phyloP scores from a whole-genome alignment of 2,329 filamentous ascomycete genomes.

The Aureobasidium sp. region DNA sequence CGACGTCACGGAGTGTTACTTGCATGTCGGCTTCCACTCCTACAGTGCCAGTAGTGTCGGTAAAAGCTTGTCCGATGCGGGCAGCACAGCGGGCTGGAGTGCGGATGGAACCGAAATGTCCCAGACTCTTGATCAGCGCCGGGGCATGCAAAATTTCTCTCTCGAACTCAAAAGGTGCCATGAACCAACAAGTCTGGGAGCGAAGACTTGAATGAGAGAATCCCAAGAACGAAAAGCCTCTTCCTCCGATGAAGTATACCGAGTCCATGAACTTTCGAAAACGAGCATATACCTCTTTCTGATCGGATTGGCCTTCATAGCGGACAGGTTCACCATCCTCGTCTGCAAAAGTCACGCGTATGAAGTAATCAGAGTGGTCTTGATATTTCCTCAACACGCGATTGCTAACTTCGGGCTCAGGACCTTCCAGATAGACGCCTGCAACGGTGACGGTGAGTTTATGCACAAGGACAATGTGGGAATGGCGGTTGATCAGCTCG shows the following conservation, averaged over 20 bases:
- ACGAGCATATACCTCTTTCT: constrained; percentile 44
- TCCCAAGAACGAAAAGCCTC: constrained; percentile 58
- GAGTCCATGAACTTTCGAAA: constrained; percentile 52
- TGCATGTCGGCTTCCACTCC: constrained; percentile 32
- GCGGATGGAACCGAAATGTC: constrained; percentile 43
- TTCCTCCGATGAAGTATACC: constrained; percentile 56
- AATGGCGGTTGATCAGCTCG: constrained; percentile 24
- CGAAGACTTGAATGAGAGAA: constrained; percentile 74
- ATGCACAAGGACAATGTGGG: constrained; percentile 28
- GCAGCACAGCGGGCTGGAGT: constrained; percentile 52
- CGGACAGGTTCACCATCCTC: constrained; percentile 60
- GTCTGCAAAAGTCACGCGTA: constrained; percentile 65
- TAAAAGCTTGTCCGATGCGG: constrained; percentile 58
- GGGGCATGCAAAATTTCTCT: constrained; percentile 27
- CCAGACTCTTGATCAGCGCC: constrained; percentile 37
- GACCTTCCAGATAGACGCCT: constrained; percentile 35
- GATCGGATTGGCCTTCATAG: constrained; percentile 44
- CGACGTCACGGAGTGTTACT: constrained; percentile 30
- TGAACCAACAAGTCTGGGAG: constrained; percentile 62
- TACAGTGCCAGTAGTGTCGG: constrained; percentile 62
- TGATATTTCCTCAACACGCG: constrained; percentile 60
- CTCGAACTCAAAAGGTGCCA: constrained; percentile 37
- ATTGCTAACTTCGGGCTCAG: constrained; percentile 56
- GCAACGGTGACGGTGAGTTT: constrained; percentile 32
- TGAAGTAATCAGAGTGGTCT: constrained; percentile 52